Base-by-base conservation (phyloP, 305 asterid species). In the Stenogyne calaminthoides region DNA sequence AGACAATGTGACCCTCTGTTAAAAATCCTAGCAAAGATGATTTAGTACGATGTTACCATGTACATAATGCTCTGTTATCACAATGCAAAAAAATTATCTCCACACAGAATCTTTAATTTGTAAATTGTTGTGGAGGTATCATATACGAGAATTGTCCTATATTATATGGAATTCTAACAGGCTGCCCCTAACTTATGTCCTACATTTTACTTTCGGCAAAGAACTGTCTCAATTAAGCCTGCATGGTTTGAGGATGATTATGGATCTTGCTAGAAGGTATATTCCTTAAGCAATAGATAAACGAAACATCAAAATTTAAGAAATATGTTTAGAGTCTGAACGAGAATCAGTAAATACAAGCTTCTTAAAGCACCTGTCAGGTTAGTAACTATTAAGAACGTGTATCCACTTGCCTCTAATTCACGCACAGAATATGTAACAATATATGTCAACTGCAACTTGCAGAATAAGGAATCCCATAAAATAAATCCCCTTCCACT, bases 201-300 rank as follows among this genome's bases (percentile, higher is more conserved):
- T 25, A 49, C 63, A 5, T 49, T 16, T 49, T 11, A 37, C 7
- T 9, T 52, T n/a, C 9, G 14, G 3, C 3, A 47, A 64, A 49
- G 32, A 55, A 12, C 27, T 36, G 9, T 20, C 57, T 52, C 29
- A 22, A 25, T 22, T 52, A 22, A 37, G 61, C 25, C 29, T 22
- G 19, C 29, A 74, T 2, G 42, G 19, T 29, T 18, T 3, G 9
- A 11, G 47, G 47, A 56, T 8, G 20, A 63, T 27, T 63, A 36
- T 44, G n/a, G 67, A 40, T 72, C 51, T 56, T 29, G 69, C 19
- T 40, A 54, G 25, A 73, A n/a, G 8, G 66, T 62, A 57, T 9
- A 63, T 9, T 27, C 25, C 32, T 22, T 37, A 29, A 44, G 46
- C 20, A 44, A 63, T 32, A 36, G 64, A 44, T 15, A 27, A 25